These are phyloP conservation scores for Eragrostis nindensis DNA, from an alignment of 176 grass and related monocot species.

Conservation along the genomic window DNA sequence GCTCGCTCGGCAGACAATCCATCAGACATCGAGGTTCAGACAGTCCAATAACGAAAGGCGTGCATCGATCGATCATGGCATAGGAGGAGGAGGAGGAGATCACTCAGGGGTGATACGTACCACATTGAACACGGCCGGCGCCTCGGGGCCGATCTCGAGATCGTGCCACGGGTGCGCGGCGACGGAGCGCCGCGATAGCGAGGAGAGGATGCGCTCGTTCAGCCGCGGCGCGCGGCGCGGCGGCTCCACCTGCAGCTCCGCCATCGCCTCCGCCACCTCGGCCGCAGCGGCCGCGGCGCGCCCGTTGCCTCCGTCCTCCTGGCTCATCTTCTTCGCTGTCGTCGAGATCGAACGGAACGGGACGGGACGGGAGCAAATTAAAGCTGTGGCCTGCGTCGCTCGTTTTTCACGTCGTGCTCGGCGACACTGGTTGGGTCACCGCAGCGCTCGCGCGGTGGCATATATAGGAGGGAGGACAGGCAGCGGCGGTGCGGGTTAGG, in stretches of 20 bases:
- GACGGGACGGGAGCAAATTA: no score
- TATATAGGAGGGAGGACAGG: constrained; percentile 10
- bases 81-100: background rate
- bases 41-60: no score
- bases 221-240: constrained; percentile 48
- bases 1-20: background rate
- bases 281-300: background rate
- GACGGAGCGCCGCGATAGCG: constrained; percentile 81
- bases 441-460: background rate
- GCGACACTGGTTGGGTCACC: background rate
- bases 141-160: constrained; percentile 86
- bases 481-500: no score
- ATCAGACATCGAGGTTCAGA: background rate
- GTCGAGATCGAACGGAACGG: no score
- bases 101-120: constrained; percentile 49
- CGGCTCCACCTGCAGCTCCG: constrained; percentile 6
- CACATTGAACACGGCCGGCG: constrained; percentile 88
- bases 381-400: background rate
- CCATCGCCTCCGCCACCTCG: background rate
- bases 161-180: constrained; percentile 99
- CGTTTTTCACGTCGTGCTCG: background rate
- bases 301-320: constrained; percentile 28
- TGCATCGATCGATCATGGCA: background rate
- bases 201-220: constrained; percentile 92
- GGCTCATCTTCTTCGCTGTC: constrained; percentile 24